These are phyloP conservation scores for Fistulifera pelliculosa DNA, from an alignment of 108 stramenopile genomes.

Conservation along the genomic window DNA sequence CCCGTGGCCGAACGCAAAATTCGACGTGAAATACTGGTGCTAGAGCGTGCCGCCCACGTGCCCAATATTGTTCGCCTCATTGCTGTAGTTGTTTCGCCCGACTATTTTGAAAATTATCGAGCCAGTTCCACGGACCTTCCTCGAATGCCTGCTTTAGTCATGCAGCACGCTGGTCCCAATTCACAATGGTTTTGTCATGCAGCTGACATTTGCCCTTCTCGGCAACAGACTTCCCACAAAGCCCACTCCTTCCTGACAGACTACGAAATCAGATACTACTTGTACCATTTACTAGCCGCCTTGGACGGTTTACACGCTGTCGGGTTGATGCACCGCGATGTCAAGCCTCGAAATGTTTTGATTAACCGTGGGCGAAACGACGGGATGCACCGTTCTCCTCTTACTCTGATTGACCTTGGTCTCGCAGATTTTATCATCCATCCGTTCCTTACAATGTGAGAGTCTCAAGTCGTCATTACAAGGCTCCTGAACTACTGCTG, in stretches of 20 bases:
- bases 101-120: slow-evolving; percentile 11
- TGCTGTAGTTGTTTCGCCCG: slow-evolving; percentile 28
- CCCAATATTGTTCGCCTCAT: slow-evolving; percentile 68
- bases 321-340: slow-evolving; percentile 92
- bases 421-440: slow-evolving; percentile 85
- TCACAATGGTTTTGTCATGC: slow-evolving; percentile 83
- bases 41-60: slow-evolving; percentile 48
- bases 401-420: slow-evolving; percentile 89
- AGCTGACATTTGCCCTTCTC: neutral
- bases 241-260: slow-evolving; percentile 41
- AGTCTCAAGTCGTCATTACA: slow-evolving; percentile 88
- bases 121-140: slow-evolving; percentile 4
- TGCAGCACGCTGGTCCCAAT: slow-evolving; percentile 76
- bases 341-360: slow-evolving; percentile 89
- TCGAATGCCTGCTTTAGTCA: slow-evolving; percentile 66
- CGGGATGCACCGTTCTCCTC: slow-evolving; percentile 12
- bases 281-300: slow-evolving; percentile 82
- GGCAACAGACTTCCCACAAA: neutral
- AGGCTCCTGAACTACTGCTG: slow-evolving; percentile 81
- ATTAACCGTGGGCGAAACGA: slow-evolving; percentile 43
- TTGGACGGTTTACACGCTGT: slow-evolving; percentile 72
- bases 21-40: slow-evolving; percentile 62
- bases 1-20: slow-evolving; percentile 81
- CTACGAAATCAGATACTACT: slow-evolving; percentile 77
- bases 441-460: slow-evolving; percentile 80